Evolutionary conservation across 208 protist species (phyloP).

Genomic region (Leishmania turanica): DNA sequence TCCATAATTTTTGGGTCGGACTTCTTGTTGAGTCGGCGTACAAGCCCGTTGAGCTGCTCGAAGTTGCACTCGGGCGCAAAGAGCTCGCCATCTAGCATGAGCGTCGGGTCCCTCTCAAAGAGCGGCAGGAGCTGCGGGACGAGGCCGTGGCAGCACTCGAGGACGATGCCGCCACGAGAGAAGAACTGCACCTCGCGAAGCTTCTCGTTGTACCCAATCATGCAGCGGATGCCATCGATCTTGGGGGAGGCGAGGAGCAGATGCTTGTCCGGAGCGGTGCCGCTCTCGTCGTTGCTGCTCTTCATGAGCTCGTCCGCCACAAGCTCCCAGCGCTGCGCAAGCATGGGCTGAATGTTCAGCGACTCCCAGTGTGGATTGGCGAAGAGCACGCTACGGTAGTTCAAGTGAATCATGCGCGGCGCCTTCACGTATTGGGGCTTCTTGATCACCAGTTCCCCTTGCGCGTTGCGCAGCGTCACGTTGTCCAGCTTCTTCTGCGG

Average conservation of each 20-base stretch:
- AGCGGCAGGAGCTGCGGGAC: constrained; percentile 70
- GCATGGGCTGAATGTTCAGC: constrained; percentile 88
- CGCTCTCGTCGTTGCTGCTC: constrained; percentile 8
- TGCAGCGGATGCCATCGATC: constrained; percentile 90
- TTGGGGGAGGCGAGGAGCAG: constrained; percentile 85
- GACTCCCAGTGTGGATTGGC: constrained; percentile 85
- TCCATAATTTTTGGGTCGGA: constrained; percentile 34
- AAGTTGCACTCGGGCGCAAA: constrained; percentile 88
- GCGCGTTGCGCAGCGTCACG: constrained; percentile 20
- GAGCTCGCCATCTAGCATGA: constrained; percentile 88
- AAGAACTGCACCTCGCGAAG: constrained; percentile 80
- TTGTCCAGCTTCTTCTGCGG: constrained; percentile 48
- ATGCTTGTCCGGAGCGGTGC: constrained; percentile 16
- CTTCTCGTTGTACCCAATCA: constrained; percentile 75
- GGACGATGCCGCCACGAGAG: constrained; percentile 82
- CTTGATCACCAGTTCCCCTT: constrained; percentile 30
- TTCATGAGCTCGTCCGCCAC: constrained; percentile 56
- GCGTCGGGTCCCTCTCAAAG: constrained; percentile 68
- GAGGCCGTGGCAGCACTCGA: constrained; percentile 84
- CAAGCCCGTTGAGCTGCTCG: constrained; percentile 85
- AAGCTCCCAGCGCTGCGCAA: constrained; percentile 84
- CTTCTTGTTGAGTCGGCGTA: constrained; percentile 54
- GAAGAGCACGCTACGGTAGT: constrained; percentile 80
- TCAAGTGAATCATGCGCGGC: constrained; percentile 86
- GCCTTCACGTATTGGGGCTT: constrained; percentile 55